These are phyloP conservation scores for Agrostemma githago DNA, from an alignment of 148 eudicot species.

Conservation along the genomic window DNA sequence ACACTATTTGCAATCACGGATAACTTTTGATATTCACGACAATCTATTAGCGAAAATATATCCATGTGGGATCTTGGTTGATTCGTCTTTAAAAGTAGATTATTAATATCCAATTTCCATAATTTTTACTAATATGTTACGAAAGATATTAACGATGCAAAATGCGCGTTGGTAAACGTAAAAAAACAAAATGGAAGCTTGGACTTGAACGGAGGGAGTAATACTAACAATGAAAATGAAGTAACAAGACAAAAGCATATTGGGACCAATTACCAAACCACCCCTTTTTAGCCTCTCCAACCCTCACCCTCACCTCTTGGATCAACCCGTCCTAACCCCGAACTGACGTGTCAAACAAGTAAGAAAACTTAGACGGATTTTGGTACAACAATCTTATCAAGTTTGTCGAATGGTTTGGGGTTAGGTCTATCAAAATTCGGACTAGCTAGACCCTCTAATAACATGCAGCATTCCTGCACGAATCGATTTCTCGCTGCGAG, in stretches of 20 bases:
- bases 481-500: background rate
- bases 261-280: slow-evolving; percentile 4
- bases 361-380: background rate
- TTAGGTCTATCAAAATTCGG: background rate
- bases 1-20: no score
- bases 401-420: background rate
- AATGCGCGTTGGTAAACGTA: no score
- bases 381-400: background rate
- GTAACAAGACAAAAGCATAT: background rate
- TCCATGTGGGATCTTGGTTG: no score
- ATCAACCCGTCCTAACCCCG: background rate
- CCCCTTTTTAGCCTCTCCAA: slow-evolving; percentile 1
- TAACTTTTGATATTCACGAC: no score
- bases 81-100: no score
- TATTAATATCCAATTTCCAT: no score
- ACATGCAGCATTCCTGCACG: background rate
- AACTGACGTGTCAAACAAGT: no score
- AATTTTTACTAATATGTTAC: no score
- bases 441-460: background rate
- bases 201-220: no score
- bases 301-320: background rate
- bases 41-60: no score
- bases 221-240: background rate
- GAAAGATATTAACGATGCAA: no score
- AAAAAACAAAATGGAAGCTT: no score